phyloP scores from a whole-genome alignment of 2,329 filamentous ascomycete genomes.

The Leptodontidium sp. region DNA sequence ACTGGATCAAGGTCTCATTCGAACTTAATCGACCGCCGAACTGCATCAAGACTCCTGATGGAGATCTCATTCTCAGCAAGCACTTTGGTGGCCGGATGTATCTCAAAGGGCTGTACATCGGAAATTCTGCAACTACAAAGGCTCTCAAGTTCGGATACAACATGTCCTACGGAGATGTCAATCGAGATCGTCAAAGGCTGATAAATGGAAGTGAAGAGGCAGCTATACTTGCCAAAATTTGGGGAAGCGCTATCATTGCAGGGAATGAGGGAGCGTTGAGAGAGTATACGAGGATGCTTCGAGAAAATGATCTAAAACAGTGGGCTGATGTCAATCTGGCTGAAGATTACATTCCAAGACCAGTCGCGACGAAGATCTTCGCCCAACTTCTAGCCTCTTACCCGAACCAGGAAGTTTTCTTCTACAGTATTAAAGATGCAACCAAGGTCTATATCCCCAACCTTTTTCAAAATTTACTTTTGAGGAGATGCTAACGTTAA shows the following conservation, averaged over 20 bases:
- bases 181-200: constrained; percentile 33
- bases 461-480: too few species aligned
- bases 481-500: constrained; percentile 6
- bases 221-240: constrained; percentile 27
- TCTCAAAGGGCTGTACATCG: constrained; percentile 35
- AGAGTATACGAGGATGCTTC: constrained; percentile 37
- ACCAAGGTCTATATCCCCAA: neutral
- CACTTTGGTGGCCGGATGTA: constrained; percentile 27
- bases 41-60: constrained; percentile 20
- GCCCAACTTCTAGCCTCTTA: constrained; percentile 23
- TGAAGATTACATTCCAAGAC: constrained; percentile 21
- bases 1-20: constrained; percentile 34
- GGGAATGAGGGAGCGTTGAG: constrained; percentile 16
- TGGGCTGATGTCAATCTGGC: constrained; percentile 36
- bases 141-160: constrained; percentile 34
- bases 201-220: constrained; percentile 19
- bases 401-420: constrained; percentile 22
- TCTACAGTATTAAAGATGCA: constrained; percentile 20
- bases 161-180: constrained; percentile 23
- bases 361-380: constrained; percentile 35
- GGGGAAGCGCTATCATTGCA: constrained; percentile 26
- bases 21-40: constrained; percentile 27
- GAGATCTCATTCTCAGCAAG: constrained; percentile 29
- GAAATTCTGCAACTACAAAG: neutral
- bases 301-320: constrained; percentile 21